Evolutionary conservation across 2,329 filamentous ascomycete species (phyloP).

Genomic region (Camillea tinctor): DNA sequence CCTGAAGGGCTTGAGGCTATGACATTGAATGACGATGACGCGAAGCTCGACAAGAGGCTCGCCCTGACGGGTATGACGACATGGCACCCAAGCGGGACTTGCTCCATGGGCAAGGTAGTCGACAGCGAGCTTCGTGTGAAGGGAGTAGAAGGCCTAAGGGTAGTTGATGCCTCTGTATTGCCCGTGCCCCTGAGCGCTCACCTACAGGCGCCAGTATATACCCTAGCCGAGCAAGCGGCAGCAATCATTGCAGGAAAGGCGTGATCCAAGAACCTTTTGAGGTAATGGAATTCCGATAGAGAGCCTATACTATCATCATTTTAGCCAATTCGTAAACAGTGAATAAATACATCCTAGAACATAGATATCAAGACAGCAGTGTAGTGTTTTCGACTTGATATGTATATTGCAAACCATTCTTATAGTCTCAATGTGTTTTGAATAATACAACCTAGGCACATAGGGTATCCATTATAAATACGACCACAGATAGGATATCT

Average conservation of each 20-base stretch:
- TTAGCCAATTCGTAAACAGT: background rate
- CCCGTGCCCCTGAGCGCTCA: slow-evolving; percentile 44
- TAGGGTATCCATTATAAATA: no score
- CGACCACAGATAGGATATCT: no score
- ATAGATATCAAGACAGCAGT: no score
- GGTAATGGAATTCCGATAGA: background rate
- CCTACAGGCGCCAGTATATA: slow-evolving; percentile 50
- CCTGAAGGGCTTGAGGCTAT: slow-evolving; percentile 15
- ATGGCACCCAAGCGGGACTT: slow-evolving; percentile 30
- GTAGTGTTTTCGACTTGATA: no score
- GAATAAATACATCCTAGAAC: no score
- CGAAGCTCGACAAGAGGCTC: slow-evolving; percentile 29
- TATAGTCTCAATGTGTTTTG: no score
- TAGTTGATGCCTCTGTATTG: slow-evolving; percentile 40
- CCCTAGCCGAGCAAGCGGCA: slow-evolving; percentile 58
- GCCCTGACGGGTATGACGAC: slow-evolving; percentile 15
- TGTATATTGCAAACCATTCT: no score
- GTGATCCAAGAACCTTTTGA: background rate
- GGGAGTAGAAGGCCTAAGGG: slow-evolving; percentile 36
- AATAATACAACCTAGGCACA: no score
- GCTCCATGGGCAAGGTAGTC: slow-evolving; percentile 38
- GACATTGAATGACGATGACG: slow-evolving; percentile 24
- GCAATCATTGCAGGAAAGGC: slow-evolving; percentile 41
- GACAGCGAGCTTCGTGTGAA: slow-evolving; percentile 37
- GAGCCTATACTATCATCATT: background rate